phyloP scores from a whole-genome alignment of 805 yeast genomes.

The Kluyveromyces lactis region DNA sequence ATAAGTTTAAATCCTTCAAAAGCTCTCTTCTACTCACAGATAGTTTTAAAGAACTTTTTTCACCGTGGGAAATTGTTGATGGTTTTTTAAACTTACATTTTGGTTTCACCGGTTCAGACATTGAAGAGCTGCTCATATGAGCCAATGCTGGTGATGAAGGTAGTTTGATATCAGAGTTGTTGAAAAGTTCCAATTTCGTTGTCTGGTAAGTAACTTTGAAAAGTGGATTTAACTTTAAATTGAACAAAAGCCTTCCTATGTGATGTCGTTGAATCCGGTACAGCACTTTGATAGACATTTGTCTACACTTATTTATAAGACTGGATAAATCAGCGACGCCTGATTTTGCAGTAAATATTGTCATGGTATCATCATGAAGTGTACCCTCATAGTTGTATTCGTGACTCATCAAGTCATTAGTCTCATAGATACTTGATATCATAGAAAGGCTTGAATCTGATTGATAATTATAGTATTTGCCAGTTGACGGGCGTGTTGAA shows the following conservation, averaged over 20 bases:
- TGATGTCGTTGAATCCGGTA: slow-evolving; percentile 15
- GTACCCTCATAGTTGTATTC: neutral
- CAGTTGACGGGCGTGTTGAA: neutral
- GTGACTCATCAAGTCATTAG: slow-evolving; percentile 3
- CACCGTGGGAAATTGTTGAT: neutral
- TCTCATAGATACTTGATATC: slow-evolving; percentile 7
- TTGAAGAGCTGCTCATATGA: neutral
- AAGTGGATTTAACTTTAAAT: slow-evolving; percentile 10
- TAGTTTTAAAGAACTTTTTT: neutral
- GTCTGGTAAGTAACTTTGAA: slow-evolving; percentile 7
- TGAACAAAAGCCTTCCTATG: slow-evolving; percentile 14
- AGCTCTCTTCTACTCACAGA: slow-evolving; percentile 6
- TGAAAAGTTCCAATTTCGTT: slow-evolving; percentile 6
- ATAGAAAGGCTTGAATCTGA: slow-evolving; percentile 5
- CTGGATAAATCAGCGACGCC: neutral
- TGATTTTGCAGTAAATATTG: slow-evolving; percentile 1
- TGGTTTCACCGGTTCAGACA: neutral
- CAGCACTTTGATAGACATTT: slow-evolving; percentile 11
- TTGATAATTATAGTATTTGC: neutral
- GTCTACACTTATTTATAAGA: slow-evolving; percentile 9
- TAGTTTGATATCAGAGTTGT: neutral
- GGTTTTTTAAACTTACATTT: neutral
- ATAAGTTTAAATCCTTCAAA: slow-evolving; percentile 5
- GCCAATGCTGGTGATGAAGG: neutral
- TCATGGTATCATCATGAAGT: slow-evolving; percentile 3